A percentile compares a stretch with the other conserved stretches of the same genome.
These are phyloP conservation scores for Exophiala lecanii-corni DNA, from an alignment of 2,329 filamentous ascomycete species.

Conservation along the genomic window DNA sequence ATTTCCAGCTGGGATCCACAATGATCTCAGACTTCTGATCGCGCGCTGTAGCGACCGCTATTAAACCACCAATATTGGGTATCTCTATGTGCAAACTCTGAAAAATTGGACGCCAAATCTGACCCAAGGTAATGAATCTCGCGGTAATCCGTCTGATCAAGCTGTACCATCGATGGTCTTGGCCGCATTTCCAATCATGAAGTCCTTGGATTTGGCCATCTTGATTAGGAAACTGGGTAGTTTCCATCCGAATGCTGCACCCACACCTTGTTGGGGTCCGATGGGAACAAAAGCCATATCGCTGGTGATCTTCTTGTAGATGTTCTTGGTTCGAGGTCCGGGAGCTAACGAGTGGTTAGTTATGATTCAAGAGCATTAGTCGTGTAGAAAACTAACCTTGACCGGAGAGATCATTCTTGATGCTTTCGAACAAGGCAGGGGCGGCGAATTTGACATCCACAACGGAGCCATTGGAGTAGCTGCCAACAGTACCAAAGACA, in stretches of 20 bases:
- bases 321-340: conserved; percentile 28
- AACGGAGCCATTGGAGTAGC: conserved; percentile 26
- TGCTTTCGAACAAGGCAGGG: conserved; percentile 21
- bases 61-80: not conserved
- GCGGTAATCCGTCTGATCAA: too few relatives aligned
- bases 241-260: conserved; percentile 34
- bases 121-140: too few relatives aligned
- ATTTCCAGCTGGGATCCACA: too few relatives aligned
- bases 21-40: too few relatives aligned
- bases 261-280: conserved; percentile 36
- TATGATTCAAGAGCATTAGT: not conserved
- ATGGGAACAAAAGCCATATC: conserved; percentile 38
- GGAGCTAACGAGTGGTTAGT: conserved; percentile 12
- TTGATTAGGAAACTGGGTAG: conserved; percentile 36
- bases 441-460: conserved; percentile 25
- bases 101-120: too few relatives aligned
- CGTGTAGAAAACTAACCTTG: conserved; percentile 21
- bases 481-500: conserved; percentile 24
- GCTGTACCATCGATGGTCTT: conserved; percentile 26
- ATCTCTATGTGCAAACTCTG: not conserved
- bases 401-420: conserved; percentile 25
- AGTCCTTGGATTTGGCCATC: conserved; percentile 36
- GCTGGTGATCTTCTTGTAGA: conserved; percentile 31
- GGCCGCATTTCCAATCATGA: conserved; percentile 30
- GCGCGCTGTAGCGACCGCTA: too few relatives aligned